Conservation (phyloP, 2,329 filamentous ascomycete genomes). For the Waltergamsia citrina region DNA sequence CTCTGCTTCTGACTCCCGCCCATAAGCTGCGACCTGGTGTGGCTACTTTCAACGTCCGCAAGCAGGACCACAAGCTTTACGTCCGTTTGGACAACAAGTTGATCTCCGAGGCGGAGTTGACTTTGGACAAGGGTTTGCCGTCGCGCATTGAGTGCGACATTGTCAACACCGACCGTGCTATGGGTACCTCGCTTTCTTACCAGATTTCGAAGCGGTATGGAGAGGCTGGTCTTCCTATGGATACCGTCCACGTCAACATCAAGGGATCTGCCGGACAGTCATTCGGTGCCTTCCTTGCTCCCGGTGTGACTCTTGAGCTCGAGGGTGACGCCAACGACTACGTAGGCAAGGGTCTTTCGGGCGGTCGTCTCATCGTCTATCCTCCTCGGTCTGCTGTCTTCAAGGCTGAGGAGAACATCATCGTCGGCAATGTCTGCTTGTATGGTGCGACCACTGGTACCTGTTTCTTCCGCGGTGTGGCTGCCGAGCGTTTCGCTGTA, state of each 20-base stretch:
- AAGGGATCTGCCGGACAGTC: conserved; percentile 95
- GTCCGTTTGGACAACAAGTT: conserved; percentile 94
- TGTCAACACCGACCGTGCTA: conserved; percentile 89
- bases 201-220: conserved; percentile 91
- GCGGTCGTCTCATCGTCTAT: conserved; percentile 87
- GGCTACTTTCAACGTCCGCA: conserved; percentile 94
- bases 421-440: conserved; percentile 89
- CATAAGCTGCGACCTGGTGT: conserved; percentile 91
- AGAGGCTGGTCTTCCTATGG: conserved; percentile 77
- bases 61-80: conserved; percentile 92
- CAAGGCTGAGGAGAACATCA: conserved; percentile 92
- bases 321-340: conserved; percentile 97
- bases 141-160: conserved; percentile 93
- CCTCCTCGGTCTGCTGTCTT: conserved; percentile 83
- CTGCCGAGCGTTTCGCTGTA: conserved; percentile 92
- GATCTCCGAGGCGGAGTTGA: conserved; percentile 89
- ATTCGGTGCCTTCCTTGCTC: conserved; percentile 88
- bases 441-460: conserved; percentile 88
- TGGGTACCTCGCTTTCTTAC: conserved; percentile 91
- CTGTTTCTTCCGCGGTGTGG: conserved; percentile 94
- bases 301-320: conserved; percentile 87
- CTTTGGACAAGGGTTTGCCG: conserved; percentile 86
- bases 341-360: conserved; percentile 90
- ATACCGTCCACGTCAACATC: conserved; percentile 93
- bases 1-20: conserved; percentile 87